Percentiles rank a stretch among this genome's conserved stretches.
These are phyloP conservation scores for Dacryopinax primogenitus DNA, from an alignment of 768 basidiomycete genomes.

Conservation along the genomic window DNA sequence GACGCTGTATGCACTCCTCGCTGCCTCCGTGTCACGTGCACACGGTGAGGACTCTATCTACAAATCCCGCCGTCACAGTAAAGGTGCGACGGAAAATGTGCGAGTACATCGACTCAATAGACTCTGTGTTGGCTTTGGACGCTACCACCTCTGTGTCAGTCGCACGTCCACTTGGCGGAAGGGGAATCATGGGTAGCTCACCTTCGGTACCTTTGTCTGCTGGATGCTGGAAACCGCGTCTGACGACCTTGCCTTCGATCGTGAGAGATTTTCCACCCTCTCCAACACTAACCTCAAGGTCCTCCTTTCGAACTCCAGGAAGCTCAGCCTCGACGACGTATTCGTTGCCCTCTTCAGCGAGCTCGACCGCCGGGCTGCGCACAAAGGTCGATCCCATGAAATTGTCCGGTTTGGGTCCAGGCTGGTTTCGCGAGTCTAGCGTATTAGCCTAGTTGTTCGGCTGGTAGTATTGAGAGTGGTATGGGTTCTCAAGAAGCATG, in stretches of 20 bases:
- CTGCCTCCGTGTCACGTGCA: too few species aligned
- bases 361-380: slow-evolving; percentile 45
- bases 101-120: slow-evolving; percentile 21
- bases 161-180: neutral
- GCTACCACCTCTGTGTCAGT: slow-evolving; percentile 10
- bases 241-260: slow-evolving; percentile 50
- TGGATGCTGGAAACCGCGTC: slow-evolving; percentile 19
- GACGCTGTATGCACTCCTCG: too few species aligned
- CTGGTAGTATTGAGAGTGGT: slow-evolving; percentile 1
- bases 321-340: slow-evolving; percentile 66
- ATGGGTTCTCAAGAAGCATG: neutral
- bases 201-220: slow-evolving; percentile 20
- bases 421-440: slow-evolving; percentile 2
- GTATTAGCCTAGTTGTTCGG: neutral
- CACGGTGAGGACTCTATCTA: too few species aligned
- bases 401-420: neutral
- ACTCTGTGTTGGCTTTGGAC: slow-evolving; percentile 29
- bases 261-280: slow-evolving; percentile 58
- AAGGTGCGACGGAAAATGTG: slow-evolving; percentile 51
- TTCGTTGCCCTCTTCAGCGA: slow-evolving; percentile 49
- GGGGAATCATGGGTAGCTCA: slow-evolving; percentile 13
- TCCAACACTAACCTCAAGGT: slow-evolving; percentile 55
- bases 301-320: slow-evolving; percentile 66
- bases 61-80: too few species aligned
- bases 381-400: neutral